These are phyloP conservation scores for Borealophlyctis nickersoniae DNA, from an alignment of 192 early-diverging fungal genomes.

Conservation along the genomic window DNA sequence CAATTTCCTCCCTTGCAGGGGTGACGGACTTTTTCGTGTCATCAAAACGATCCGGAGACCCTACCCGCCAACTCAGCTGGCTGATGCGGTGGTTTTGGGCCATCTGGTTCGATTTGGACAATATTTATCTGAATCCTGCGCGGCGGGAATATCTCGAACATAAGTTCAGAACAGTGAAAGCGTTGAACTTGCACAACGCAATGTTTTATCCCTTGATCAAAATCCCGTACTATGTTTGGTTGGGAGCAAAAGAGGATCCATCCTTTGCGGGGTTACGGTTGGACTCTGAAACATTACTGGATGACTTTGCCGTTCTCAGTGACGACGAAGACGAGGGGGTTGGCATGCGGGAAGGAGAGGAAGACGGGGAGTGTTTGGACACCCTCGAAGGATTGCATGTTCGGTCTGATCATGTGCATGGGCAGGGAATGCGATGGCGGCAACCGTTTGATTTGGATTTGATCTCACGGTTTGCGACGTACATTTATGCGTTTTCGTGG, in stretches of 20 bases:
- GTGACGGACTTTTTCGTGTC: conserved; percentile 83
- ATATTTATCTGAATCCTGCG: conserved; percentile 72
- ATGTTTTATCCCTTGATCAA: conserved; percentile 70
- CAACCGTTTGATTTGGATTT: conserved; percentile 44
- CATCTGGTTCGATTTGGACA: conserved; percentile 84
- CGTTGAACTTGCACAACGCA: conserved; percentile 68
- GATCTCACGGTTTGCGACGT: conserved; percentile 72
- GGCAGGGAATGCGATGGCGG: conserved; percentile 47
- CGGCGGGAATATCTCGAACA: conserved; percentile 85
- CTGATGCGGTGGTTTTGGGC: conserved; percentile 80
- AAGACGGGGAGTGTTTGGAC: no score
- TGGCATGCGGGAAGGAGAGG: no score
- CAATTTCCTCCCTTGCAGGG: conserved; percentile 33
- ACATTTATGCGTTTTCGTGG: conserved; percentile 87
- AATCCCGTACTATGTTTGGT: conserved; percentile 87
- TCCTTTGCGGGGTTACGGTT: no score
- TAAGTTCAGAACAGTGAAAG: conserved; percentile 74
- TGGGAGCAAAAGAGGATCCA: conserved; percentile 57
- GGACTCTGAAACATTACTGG: no score
- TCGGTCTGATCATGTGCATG: conserved; percentile 43
- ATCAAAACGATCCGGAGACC: conserved; percentile 46
- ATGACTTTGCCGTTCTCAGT: conserved; percentile 23
- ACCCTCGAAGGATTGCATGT: no score
- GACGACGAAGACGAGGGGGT: conserved; percentile 33
- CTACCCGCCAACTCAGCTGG: conserved; percentile 72